Percentiles rank a stretch among this genome's conserved stretches.
Conservation (phyloP, 1,139 yeast genomes). For the Kodamaea arcana region DNA sequence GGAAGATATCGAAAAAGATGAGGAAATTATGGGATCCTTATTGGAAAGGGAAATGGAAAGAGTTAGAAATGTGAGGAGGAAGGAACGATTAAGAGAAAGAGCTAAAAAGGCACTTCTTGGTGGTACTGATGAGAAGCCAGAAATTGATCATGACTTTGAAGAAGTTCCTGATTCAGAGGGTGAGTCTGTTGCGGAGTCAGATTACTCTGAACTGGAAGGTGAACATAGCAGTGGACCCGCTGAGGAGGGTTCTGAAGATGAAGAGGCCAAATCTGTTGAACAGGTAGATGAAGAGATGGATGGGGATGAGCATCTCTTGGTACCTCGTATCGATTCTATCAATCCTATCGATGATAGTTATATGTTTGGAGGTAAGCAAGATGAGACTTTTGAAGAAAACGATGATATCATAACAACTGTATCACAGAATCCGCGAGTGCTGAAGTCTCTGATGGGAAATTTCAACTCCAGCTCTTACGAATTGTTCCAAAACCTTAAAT, state of each 20-base stretch:
- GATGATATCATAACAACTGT: constrained; percentile 17
- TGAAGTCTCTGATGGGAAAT: background rate
- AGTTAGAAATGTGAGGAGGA: constrained; percentile 46
- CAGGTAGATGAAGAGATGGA: constrained; percentile 16
- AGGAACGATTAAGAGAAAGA: constrained; percentile 42
- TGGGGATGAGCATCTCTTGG: constrained; percentile 12
- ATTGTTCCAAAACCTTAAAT: constrained; percentile 31
- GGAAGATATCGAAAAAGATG: constrained; percentile 39
- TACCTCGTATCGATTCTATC: background rate
- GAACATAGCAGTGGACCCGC: too few species aligned
- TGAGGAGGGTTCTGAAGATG: constrained; percentile 8
- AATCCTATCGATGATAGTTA: constrained; percentile 26
- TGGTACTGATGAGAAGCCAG: constrained; percentile 16
- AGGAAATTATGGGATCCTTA: constrained; percentile 43
- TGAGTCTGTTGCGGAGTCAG: constrained; percentile 17
- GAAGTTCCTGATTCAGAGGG: constrained; percentile 18
- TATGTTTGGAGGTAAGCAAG: constrained; percentile 30
- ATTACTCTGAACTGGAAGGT: constrained; percentile 17
- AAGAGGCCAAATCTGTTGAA: constrained; percentile 9
- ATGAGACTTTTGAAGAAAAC: constrained; percentile 12
- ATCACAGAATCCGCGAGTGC: constrained; percentile 8
- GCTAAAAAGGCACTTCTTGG: constrained; percentile 31
- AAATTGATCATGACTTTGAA: constrained; percentile 12
- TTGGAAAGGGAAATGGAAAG: constrained; percentile 62
- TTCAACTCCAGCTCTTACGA: constrained; percentile 9